Evolutionary conservation across 768 basidiomycete genomes (phyloP), one percentile per base, ranked within the genome.

Genomic region (Naematelia aurantialba): DNA sequence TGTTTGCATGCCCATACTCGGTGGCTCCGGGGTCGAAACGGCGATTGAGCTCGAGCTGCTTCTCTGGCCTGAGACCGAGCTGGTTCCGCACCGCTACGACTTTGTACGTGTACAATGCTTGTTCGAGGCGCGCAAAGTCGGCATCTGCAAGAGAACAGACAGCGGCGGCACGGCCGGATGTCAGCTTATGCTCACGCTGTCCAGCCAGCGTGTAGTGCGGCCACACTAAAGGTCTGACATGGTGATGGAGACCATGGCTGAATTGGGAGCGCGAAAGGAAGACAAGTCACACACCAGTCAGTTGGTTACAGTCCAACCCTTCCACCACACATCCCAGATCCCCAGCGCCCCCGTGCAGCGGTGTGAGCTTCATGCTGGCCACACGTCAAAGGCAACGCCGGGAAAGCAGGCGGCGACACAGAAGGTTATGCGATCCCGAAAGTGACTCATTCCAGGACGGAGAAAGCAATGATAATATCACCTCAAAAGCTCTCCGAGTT

Each of bases 1-100:
- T 39, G 31, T 57, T 57, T 17, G 46, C 45, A 26, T 57, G 56
- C 3, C 56, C 56, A 34, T 49, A 57, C 21, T 45, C 45, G 12
- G 25, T 39, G 2, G 56, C 56, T 19, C 31, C 46, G 13, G 47
- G 56, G 25, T 57, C 56, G 34, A 57, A 57, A 17, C 53, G 53
- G 22, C 27, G 8, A 55, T 55, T 55, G 3, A 55, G 24, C 4
- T 31, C 53, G 12, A 55, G 53, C 53, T 55, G 53, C 12, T 55
- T 55, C 42, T 21, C 53, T 5, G 53, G 53, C 14, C 10, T 42
- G 24, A 55, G 44, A 22, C 26, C 30, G 8, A 19, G 19, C 27
- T 55, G 53, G 13, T 26, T 42, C 13, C 24, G 10, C 17, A 55
- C 44, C 30, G 45, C 53, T n/a, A 55, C 53, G 10, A 55, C 53